A percentile compares a stretch with the other conserved stretches of the same genome.
Conservation (phyloP, 352 stramenopile genomes). For the Globisporangium heterothallicum region DNA sequence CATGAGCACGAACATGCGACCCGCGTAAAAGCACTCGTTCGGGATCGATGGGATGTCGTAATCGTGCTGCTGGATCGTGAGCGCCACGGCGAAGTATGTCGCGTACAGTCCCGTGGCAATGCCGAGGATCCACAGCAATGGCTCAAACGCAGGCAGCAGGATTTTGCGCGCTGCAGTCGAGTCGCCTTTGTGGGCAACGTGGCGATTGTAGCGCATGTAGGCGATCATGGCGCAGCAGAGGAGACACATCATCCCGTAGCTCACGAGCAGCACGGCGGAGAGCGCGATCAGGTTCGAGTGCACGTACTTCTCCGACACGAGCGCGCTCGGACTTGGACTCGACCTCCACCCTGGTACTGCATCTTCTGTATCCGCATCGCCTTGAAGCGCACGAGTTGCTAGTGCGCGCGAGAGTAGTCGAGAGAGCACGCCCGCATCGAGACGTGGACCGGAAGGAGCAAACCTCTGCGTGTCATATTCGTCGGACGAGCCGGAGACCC, state of each 20-base stretch:
- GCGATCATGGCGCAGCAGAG: constrained; percentile 34
- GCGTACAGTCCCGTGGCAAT: constrained; percentile 30
- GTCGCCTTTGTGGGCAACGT: constrained; percentile 43
- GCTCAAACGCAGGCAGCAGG: constrained; percentile 62
- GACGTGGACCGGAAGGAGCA: not conserved
- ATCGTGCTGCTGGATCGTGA: constrained; percentile 31
- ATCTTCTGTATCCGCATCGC: not conserved
- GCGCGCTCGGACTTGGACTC: too few relatives aligned
- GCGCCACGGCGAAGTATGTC: constrained; percentile 24
- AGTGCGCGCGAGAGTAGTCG: not conserved
- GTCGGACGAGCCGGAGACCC: too few relatives aligned
- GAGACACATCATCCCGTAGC: constrained; percentile 39
- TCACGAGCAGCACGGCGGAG: constrained; percentile 9
- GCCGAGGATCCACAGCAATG: constrained; percentile 51
- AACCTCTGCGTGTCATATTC: too few relatives aligned
- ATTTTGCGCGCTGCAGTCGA: constrained; percentile 45
- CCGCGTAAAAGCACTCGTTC: constrained; percentile 47
- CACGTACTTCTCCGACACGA: constrained; percentile 8
- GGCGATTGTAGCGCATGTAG: constrained; percentile 57
- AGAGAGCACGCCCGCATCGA: not conserved
- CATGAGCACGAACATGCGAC: constrained; percentile 44
- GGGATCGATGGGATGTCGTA: constrained; percentile 16
- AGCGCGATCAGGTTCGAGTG: constrained; percentile 12
- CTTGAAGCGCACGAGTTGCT: constrained; percentile 4
- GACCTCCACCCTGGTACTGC: too few relatives aligned